A percentile compares a stretch with the other conserved stretches of the same genome.
Evolutionary conservation across 1,139 yeast species (phyloP).

Genomic region (Kodamaea ohmeri): DNA sequence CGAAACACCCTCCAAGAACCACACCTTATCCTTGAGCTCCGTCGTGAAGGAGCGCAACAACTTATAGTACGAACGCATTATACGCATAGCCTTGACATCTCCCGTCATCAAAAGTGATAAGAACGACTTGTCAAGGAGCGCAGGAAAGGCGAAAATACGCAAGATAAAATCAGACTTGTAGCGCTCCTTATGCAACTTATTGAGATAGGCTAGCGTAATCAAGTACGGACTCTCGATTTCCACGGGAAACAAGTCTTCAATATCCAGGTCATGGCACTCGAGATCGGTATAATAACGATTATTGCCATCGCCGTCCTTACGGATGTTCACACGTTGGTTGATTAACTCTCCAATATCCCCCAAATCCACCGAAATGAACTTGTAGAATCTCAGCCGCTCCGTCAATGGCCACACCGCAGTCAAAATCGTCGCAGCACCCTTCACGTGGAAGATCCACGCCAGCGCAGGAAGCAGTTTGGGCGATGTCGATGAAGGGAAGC

Average conservation of each 20-base stretch:
- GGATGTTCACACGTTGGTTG: constrained; percentile 41
- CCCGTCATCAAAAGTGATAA: constrained; percentile 76
- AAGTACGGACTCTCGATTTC: constrained; percentile 80
- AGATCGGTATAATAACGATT: constrained; percentile 52
- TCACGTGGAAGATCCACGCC: constrained; percentile 96
- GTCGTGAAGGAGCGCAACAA: constrained; percentile 76
- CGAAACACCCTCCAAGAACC: constrained; percentile 93
- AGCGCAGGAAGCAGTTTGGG: constrained; percentile 78
- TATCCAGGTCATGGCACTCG: constrained; percentile 83
- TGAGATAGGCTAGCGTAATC: constrained; percentile 80
- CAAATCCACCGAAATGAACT: constrained; percentile 74
- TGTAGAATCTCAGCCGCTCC: constrained; percentile 68
- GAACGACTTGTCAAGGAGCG: constrained; percentile 76
- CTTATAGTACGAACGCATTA: constrained; percentile 84
- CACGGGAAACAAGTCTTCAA: constrained; percentile 83
- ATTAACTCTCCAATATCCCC: constrained; percentile 82
- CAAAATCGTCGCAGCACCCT: constrained; percentile 92
- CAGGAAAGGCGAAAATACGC: constrained; percentile 91
- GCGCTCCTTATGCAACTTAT: constrained; percentile 77
- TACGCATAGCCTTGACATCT: constrained; percentile 82
- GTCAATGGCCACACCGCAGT: constrained; percentile 95
- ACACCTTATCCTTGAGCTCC: constrained; percentile 83
- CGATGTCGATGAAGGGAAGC: constrained; percentile 62
- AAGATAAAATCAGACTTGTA: constrained; percentile 82
- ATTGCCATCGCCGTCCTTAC: constrained; percentile 17